Conservation (phyloP, 2,329 filamentous ascomycete genomes). For the Ceratocystis papillata region DNA sequence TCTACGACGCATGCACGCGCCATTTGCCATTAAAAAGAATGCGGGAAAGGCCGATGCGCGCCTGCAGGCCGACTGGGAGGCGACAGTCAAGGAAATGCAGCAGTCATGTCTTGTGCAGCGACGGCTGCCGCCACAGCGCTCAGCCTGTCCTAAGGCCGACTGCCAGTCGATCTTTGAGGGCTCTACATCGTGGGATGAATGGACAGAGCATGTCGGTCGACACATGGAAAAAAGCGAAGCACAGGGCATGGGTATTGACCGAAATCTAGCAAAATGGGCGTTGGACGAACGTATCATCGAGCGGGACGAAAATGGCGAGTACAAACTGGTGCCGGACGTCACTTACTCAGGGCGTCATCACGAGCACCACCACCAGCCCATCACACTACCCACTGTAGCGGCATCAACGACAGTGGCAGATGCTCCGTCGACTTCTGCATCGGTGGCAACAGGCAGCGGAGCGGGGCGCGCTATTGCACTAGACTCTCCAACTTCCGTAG, state of each 20-base stretch:
- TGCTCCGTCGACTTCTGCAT: neutral
- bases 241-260: slow-evolving; percentile 46
- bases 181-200: slow-evolving; percentile 68
- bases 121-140: slow-evolving; percentile 57
- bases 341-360: slow-evolving; percentile 22
- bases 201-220: slow-evolving; percentile 82
- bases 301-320: slow-evolving; percentile 44
- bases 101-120: slow-evolving; percentile 60
- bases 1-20: slow-evolving; percentile 82
- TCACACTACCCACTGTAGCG: slow-evolving; percentile 7
- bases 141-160: slow-evolving; percentile 59
- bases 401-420: neutral
- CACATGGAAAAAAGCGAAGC: slow-evolving; percentile 72
- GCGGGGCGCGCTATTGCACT: neutral
- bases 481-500: slow-evolving; percentile 13
- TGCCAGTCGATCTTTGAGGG: slow-evolving; percentile 64
- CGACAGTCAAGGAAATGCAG: slow-evolving; percentile 59
- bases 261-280: slow-evolving; percentile 50
- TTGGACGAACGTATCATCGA: slow-evolving; percentile 55
- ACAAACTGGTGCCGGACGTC: slow-evolving; percentile 35
- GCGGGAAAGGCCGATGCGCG: slow-evolving; percentile 48
- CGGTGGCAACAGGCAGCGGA: neutral
- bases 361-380: slow-evolving; percentile 24
- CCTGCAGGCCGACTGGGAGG: slow-evolving; percentile 52
- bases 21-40: slow-evolving; percentile 51